Evolutionary conservation across 768 basidiomycete species (phyloP).

Genomic region (Amanita rimosa): DNA sequence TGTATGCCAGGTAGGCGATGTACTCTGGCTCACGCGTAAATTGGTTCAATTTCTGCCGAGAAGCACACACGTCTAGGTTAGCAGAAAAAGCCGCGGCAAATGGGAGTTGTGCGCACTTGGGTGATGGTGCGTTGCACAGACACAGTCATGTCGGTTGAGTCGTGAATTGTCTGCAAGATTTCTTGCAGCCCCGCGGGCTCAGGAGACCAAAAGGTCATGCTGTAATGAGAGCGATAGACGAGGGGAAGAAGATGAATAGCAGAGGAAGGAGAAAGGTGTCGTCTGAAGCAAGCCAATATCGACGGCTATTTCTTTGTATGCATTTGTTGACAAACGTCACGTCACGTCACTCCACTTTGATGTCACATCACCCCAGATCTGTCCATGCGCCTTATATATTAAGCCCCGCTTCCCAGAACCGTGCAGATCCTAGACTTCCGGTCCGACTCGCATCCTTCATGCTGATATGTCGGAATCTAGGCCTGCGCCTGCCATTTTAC

Average conservation of each 20-base stretch:
- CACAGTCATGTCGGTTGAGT: constrained; percentile 74
- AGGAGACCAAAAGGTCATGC: constrained; percentile 75
- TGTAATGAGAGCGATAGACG: constrained; percentile 24
- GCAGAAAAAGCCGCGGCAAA: constrained; percentile 11
- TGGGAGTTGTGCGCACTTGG: constrained; percentile 40
- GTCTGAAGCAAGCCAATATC: constrained; percentile 16
- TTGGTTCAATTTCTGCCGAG: constrained; percentile 66
- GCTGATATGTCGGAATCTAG: neutral
- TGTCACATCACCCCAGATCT: constrained; percentile 5
- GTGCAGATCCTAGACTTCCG: neutral
- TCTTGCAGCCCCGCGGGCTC: constrained; percentile 81
- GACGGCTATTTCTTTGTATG: constrained; percentile 19
- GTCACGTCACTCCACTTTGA: constrained; percentile 9
- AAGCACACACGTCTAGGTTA: constrained; percentile 11
- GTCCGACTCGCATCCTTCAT: neutral
- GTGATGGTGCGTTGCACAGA: constrained; percentile 75
- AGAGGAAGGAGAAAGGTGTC: constrained; percentile 13
- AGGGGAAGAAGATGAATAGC: constrained; percentile 14
- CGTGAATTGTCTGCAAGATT: constrained; percentile 84
- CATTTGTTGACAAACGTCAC: constrained; percentile 14
- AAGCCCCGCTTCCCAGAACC: neutral
- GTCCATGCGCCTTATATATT: neutral
- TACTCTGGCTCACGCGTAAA: constrained; percentile 90
- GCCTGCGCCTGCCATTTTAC: neutral
- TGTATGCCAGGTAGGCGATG: constrained; percentile 91